Base-by-base conservation (phyloP, 2,329 filamentous ascomycete genomes). In the Aphanocladium album region DNA sequence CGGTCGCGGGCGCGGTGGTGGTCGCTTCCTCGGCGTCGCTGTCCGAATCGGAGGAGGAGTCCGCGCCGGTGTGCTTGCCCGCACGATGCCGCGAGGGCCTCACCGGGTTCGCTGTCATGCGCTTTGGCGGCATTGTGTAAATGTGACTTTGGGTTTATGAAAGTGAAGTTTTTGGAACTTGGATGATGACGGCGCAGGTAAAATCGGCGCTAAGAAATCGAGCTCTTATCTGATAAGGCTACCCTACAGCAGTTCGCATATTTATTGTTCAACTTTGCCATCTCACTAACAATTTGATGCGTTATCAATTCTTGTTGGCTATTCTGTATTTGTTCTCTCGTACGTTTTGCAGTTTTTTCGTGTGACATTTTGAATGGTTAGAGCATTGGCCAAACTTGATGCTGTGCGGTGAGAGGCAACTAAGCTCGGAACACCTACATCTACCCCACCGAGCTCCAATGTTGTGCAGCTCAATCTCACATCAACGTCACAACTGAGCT, bases 91-190 rank as follows among this genome's bases (percentile, higher is more conserved):
- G 89, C 66, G 87, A 85, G 25, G 91, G 90, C 72, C 87, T 87
- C 62, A 88, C 77, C 3, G 91, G 92, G 71, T 97, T 96, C 64
- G 93, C 92, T 64, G 93, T 98, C 90, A 98, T 96, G 70, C 90
- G 89, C 73, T 90, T 92, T 14, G 88, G 85, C 63, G 89, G 87
- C 82, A 84, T 85, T 62, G 57, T 69, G 66, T 11, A 59, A 45
- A n/a, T 4, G 11, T 9, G 19, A 14, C 9, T 23, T 55, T 25
- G n/a, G 37, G 37, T 25, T 51, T 51, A 47, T 33, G 14, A 25
- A 58, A 12, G 19, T 50, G 2, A 47, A 37, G 14, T 33, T 52
- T 25, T 53, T 27, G 9, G 21, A 25, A 25, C 23, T 5, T 21
- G 27, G 5, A 47, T 57, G 21, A 21, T 27, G 12, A 16, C 14